These are phyloP conservation scores for Cyberlindnera subsufficiens DNA, from an alignment of 805 yeast species.

Conservation along the genomic window DNA sequence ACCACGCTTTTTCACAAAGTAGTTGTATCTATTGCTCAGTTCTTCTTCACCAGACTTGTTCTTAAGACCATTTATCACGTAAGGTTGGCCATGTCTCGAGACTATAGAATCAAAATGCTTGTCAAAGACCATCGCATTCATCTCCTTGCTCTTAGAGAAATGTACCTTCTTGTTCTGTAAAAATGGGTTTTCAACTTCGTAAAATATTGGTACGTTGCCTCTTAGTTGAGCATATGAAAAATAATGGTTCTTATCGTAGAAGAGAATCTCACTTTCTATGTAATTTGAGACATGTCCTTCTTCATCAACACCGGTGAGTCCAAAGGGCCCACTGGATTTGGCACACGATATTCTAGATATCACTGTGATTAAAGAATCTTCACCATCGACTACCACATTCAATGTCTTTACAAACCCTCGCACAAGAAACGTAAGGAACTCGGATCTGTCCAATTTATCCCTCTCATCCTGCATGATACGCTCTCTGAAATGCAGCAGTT, in stretches of 20 bases:
- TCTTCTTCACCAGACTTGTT: slow-evolving; percentile 70
- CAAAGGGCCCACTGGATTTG: slow-evolving; percentile 81
- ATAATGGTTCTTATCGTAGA: slow-evolving; percentile 41
- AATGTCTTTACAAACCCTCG: slow-evolving; percentile 87
- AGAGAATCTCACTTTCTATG: slow-evolving; percentile 82
- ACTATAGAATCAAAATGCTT: slow-evolving; percentile 70
- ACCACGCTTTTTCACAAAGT: slow-evolving; percentile 38
- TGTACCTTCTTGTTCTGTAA: slow-evolving; percentile 69
- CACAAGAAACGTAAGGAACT: slow-evolving; percentile 75
- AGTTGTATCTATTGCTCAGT: slow-evolving; percentile 53
- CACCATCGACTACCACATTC: slow-evolving; percentile 22
- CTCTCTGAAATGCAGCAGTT: slow-evolving; percentile 63
- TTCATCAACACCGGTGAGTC: slow-evolving; percentile 85
- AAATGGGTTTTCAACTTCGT: slow-evolving; percentile 80
- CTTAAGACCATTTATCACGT: slow-evolving; percentile 66
- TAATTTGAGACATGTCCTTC: slow-evolving; percentile 89
- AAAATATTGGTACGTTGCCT: slow-evolving; percentile 90
- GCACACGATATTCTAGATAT: slow-evolving; percentile 89
- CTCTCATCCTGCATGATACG: slow-evolving; percentile 59
- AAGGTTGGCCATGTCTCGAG: slow-evolving; percentile 78
- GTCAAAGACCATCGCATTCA: slow-evolving; percentile 82
- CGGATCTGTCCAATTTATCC: slow-evolving; percentile 54
- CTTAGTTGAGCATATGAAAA: slow-evolving; percentile 80
- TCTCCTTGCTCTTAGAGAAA: slow-evolving; percentile 72
- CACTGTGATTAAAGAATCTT: slow-evolving; percentile 50